These are phyloP conservation scores for Lathyrus tuberosus DNA, from an alignment of 306 rosid genomes.

Conservation along the genomic window DNA sequence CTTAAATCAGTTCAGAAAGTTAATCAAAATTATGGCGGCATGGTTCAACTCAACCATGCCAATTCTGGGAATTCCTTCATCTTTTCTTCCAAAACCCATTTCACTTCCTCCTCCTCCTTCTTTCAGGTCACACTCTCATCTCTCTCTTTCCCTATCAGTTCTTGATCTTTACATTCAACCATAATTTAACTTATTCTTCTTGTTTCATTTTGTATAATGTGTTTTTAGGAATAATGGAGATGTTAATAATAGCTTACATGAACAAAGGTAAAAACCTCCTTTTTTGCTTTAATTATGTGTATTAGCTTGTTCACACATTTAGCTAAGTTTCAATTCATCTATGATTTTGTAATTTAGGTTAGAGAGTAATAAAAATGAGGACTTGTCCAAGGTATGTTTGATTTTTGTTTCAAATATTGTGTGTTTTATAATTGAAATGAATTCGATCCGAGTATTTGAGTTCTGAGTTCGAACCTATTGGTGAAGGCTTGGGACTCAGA, in stretches of 20 bases:
- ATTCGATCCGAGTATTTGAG: background rate
- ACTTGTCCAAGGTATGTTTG: constrained; percentile 50
- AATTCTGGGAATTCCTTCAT: constrained; percentile 37
- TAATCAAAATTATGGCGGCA: constrained; percentile 29
- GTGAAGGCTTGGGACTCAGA: too few relatives aligned
- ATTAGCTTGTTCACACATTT: background rate
- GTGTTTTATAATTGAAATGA: background rate
- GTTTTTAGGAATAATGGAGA: constrained; percentile 56
- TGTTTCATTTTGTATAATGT: background rate
- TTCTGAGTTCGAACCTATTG: too few relatives aligned
- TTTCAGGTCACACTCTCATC: constrained; percentile 46
- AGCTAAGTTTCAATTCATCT: background rate
- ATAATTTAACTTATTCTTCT: constrained; percentile 18
- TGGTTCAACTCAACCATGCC: constrained; percentile 37
- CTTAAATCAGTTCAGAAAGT: constrained; percentile 32
- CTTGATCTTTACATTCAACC: background rate
- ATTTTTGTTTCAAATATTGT: constrained; percentile 23
- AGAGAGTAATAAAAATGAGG: constrained; percentile 48
- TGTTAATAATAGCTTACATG: constrained; percentile 38
- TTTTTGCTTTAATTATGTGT: background rate
- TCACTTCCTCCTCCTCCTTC: constrained; percentile 44
- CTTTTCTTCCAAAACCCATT: constrained; percentile 35
- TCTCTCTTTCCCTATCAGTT: background rate
- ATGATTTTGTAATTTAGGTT: constrained; percentile 50
- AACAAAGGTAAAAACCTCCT: constrained; percentile 42